These are phyloP conservation scores for Cryptococcus neoformans DNA, from an alignment of 1,284 basidiomycete species.

Conservation along the genomic window DNA sequence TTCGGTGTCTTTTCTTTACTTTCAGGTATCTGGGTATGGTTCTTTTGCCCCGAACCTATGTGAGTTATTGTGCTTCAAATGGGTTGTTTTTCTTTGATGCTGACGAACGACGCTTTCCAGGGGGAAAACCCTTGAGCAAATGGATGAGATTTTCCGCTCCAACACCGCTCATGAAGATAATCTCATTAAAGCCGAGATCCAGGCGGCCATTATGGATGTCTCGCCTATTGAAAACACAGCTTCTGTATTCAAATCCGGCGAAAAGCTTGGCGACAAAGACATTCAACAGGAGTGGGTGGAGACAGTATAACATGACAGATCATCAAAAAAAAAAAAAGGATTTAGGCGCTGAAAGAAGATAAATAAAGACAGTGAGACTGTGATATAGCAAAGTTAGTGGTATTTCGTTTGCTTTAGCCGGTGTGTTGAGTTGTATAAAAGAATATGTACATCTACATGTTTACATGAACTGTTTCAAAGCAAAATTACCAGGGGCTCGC, in stretches of 20 bases:
- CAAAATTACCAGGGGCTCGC: too few species aligned
- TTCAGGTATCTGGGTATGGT: constrained; percentile 15
- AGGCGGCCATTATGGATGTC: neutral
- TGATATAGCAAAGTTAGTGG: too few species aligned
- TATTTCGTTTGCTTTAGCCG: too few species aligned
- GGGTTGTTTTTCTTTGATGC: too few species aligned
- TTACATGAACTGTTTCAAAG: too few species aligned
- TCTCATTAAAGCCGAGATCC: constrained; percentile 3
- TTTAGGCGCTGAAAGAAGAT: too few species aligned
- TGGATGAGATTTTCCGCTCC: constrained; percentile 21
- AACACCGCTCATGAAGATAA: constrained; percentile 15
- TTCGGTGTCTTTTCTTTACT: constrained; percentile 20
- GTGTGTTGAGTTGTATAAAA: too few species aligned
- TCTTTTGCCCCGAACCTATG: constrained; percentile 28
- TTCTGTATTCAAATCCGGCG: neutral
- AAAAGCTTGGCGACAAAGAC: neutral
- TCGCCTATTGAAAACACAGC: too few species aligned
- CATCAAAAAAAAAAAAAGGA: too few species aligned
- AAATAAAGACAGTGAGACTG: too few species aligned
- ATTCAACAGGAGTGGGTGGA: neutral
- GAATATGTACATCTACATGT: too few species aligned
- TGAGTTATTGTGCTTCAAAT: neutral
- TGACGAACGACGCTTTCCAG: neutral
- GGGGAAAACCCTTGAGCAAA: constrained; percentile 22
- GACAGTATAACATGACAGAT: neutral